These are phyloP conservation scores for Coelastrella sp. DNA, from an alignment of 139 green algal genomes.

Conservation along the genomic window DNA sequence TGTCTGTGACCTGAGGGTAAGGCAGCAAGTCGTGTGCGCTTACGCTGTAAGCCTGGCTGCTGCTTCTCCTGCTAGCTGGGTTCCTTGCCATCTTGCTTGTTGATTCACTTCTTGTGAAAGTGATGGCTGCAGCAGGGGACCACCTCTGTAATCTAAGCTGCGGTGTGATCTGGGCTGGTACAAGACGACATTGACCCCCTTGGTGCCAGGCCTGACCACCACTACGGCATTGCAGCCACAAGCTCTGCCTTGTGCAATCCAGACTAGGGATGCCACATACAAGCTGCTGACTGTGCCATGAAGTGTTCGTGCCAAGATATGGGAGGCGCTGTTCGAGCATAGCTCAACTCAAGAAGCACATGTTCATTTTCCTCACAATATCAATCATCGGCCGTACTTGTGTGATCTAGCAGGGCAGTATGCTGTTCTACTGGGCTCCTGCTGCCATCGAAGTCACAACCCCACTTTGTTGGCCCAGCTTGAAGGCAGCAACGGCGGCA, in stretches of 20 bases:
- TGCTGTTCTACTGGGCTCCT: too few species aligned
- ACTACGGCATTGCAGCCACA: neutral
- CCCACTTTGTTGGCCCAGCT: too few species aligned
- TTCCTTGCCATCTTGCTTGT: neutral
- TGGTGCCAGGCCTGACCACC: neutral
- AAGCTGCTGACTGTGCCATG: neutral
- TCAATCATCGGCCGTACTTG: too few species aligned
- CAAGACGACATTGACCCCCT: neutral
- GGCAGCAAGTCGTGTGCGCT: neutral
- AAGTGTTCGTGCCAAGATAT: too few species aligned
- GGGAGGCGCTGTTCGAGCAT: too few species aligned
- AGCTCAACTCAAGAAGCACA: too few species aligned
- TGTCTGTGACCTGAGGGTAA: neutral
- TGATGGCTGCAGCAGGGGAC: neutral
- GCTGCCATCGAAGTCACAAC: too few species aligned
- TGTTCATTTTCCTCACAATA: too few species aligned
- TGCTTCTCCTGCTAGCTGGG: slow-evolving; percentile 11
- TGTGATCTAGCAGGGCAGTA: too few species aligned
- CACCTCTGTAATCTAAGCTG: neutral
- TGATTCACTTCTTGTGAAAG: neutral
- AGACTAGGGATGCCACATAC: neutral
- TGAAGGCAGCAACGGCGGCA: too few species aligned
- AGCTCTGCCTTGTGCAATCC: neutral
- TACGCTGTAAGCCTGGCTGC: neutral
- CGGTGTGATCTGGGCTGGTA: neutral